Conservation (phyloP, 2,329 filamentous ascomycete genomes). For the Ceratocystis ficicola region DNA sequence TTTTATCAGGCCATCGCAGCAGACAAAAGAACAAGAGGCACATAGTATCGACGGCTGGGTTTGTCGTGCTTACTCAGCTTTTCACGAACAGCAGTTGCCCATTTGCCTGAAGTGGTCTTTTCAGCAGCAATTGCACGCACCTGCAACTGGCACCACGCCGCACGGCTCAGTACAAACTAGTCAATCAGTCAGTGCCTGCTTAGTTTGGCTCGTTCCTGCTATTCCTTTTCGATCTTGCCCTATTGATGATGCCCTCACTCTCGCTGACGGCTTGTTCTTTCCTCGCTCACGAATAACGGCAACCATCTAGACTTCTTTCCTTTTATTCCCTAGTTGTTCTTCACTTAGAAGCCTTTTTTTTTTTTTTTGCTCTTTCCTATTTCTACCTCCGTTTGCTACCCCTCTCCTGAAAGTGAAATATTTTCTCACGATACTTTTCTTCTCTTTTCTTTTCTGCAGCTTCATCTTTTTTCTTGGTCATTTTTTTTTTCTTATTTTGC, state of each 20-base stretch:
- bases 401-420: background rate
- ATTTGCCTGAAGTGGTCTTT: slow-evolving; percentile 4
- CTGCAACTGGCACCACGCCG: background rate
- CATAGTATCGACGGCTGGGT: background rate
- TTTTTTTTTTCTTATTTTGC: background rate
- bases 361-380: slow-evolving; percentile 4
- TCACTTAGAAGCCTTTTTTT: background rate
- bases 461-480: slow-evolving; percentile 1
- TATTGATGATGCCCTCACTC: background rate
- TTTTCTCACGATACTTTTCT: slow-evolving; percentile 3
- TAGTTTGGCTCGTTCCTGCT: background rate
- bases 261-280: background rate
- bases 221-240: background rate
- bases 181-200: background rate
- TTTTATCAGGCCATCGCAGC: background rate
- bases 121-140: background rate
- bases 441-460: background rate
- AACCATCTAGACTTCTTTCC: slow-evolving; percentile 9
- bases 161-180: background rate
- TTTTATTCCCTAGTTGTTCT: slow-evolving; percentile 6
- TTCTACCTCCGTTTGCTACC: background rate
- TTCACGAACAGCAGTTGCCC: background rate
- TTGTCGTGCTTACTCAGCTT: background rate
- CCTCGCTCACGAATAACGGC: slow-evolving; percentile 7
- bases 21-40: background rate